Conservation (phyloP, 1,284 basidiomycete genomes). For the Ustilago loliicola region DNA sequence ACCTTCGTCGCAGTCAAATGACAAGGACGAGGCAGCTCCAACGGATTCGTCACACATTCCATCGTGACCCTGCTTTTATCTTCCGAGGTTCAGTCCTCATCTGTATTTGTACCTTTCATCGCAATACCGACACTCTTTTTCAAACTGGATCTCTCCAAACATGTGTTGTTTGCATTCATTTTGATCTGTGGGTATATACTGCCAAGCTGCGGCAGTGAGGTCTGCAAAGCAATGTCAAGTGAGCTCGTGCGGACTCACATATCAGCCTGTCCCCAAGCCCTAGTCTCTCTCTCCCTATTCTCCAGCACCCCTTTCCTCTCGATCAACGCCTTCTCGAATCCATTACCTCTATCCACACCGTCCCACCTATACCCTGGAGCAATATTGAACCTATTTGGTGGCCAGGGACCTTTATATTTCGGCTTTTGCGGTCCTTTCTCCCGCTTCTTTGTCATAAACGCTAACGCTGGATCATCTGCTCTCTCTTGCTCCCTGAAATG, state of each 20-base stretch:
- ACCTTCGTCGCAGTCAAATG: neutral
- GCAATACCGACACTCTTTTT: neutral
- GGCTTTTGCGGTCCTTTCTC: slow-evolving; percentile 81
- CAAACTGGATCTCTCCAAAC: neutral
- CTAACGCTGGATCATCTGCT: slow-evolving; percentile 95
- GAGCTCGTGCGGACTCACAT: slow-evolving; percentile 25
- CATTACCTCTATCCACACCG: slow-evolving; percentile 79
- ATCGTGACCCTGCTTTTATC: neutral
- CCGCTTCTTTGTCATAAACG: slow-evolving; percentile 82
- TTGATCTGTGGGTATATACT: slow-evolving; percentile 5
- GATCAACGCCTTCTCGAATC: slow-evolving; percentile 86
- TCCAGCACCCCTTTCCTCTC: slow-evolving; percentile 40
- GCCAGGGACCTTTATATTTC: slow-evolving; percentile 86
- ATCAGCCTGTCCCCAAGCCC: slow-evolving; percentile 56
- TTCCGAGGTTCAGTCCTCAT: slow-evolving; percentile 9
- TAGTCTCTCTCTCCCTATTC: slow-evolving; percentile 31
- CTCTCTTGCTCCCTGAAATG: slow-evolving; percentile 82
- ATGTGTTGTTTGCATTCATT: slow-evolving; percentile 1
- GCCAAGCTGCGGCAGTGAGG: neutral
- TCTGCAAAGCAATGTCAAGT: neutral
- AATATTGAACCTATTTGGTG: slow-evolving; percentile 94
- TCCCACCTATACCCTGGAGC: slow-evolving; percentile 97
- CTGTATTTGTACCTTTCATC: slow-evolving; percentile 40
- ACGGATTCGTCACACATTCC: neutral
- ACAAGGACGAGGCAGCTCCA: slow-evolving; percentile 1